Evolutionary conservation across 768 basidiomycete species (phyloP).

Genomic region (Boletus speciosus): DNA sequence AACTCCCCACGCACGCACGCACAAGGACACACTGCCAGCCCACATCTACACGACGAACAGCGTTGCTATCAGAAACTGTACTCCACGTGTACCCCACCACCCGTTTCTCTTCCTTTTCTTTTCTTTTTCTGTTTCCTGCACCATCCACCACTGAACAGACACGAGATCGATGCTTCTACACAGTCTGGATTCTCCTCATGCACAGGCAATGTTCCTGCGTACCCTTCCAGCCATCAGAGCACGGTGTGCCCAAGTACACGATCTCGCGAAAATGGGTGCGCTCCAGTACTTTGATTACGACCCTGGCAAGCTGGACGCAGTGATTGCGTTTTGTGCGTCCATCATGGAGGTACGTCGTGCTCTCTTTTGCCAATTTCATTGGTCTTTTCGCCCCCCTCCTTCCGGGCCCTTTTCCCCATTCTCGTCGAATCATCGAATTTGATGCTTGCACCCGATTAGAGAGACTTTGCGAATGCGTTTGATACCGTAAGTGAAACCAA

Average conservation of each 20-base stretch:
- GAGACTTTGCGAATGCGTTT: slow-evolving; percentile 76
- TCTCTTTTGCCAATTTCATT: neutral
- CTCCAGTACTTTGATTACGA: slow-evolving; percentile 86
- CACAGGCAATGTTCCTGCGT: slow-evolving; percentile 62
- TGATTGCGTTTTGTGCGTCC: slow-evolving; percentile 67
- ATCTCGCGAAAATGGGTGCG: slow-evolving; percentile 68
- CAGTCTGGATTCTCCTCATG: slow-evolving; percentile 12
- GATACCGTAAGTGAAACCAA: slow-evolving; percentile 43
- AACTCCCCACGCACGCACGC: neutral
- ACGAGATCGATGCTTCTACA: slow-evolving; percentile 6
- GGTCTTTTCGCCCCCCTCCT: neutral
- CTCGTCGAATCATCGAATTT: slow-evolving; percentile 4
- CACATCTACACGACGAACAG: neutral
- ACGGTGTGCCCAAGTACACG: slow-evolving; percentile 73
- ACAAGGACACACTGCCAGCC: neutral
- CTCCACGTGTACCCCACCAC: neutral
- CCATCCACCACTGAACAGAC: neutral
- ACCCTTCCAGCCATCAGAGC: slow-evolving; percentile 89
- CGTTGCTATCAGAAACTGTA: neutral
- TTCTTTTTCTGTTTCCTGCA: neutral
- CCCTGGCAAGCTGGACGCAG: slow-evolving; percentile 66
- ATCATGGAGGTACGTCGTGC: slow-evolving; percentile 67
- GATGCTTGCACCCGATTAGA: slow-evolving; percentile 38
- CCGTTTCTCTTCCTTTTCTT: too few relatives aligned
- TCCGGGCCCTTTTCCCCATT: neutral